Percentiles rank a stretch among this genome's conserved stretches.
Conservation (phyloP, 208 protist species). For the Leishmania mexicana region DNA sequence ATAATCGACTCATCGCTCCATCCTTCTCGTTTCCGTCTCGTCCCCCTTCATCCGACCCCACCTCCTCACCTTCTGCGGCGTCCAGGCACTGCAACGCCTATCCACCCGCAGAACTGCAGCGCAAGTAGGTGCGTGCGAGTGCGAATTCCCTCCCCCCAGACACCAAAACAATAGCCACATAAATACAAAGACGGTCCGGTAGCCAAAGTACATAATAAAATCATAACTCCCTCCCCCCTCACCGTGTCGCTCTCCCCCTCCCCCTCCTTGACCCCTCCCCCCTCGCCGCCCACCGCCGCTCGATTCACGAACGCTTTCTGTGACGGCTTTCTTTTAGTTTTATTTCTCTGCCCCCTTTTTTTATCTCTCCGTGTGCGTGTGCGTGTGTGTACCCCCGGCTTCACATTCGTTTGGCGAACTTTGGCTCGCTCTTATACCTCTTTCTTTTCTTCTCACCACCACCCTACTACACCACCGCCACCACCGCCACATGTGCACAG, state of each 20-base stretch:
- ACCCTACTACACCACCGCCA: too few relatives aligned
- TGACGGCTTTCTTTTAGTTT: not conserved
- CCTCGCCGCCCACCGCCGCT: too few relatives aligned
- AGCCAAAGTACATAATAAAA: not conserved
- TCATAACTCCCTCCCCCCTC: not conserved
- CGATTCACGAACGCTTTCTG: not conserved
- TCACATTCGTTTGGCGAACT: not conserved
- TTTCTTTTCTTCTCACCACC: not conserved
- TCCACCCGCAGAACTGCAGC: not conserved
- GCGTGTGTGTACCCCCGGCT: too few relatives aligned
- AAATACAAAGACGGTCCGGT: too few relatives aligned
- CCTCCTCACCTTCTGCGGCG: not conserved
- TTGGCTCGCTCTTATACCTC: too few relatives aligned
- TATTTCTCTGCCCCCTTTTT: not conserved
- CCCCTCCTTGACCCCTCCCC: not conserved
- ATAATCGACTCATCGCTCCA: not conserved
- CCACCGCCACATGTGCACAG: not conserved
- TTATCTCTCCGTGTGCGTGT: not conserved
- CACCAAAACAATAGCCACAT: too few relatives aligned
- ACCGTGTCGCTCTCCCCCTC: too few relatives aligned
- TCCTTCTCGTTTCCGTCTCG: not conserved
- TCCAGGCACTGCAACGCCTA: not conserved
- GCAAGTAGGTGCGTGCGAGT: not conserved
- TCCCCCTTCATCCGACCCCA: not conserved
- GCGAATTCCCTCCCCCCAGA: not conserved